Evolutionary conservation across 2,329 filamentous ascomycete species (phyloP).

Genomic region (Colletotrichum salicis): DNA sequence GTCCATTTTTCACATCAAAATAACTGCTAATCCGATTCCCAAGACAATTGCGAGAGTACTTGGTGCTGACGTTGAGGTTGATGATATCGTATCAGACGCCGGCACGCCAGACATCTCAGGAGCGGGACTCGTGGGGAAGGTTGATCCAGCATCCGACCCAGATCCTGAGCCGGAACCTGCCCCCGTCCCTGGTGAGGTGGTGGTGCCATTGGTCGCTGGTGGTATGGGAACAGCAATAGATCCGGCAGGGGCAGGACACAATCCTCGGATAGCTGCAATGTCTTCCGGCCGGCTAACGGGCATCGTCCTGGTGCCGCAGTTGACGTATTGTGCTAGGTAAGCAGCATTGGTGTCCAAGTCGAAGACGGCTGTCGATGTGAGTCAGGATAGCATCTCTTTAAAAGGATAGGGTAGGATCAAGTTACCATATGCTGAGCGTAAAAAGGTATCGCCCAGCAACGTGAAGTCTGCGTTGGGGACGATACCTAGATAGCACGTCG

Average conservation of each 20-base stretch:
- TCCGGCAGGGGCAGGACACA: conserved; percentile 4
- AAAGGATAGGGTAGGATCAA: neutral
- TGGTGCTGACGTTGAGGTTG: neutral
- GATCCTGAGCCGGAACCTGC: neutral
- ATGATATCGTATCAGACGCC: conserved; percentile 7
- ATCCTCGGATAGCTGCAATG: conserved; percentile 27
- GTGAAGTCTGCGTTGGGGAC: conserved; percentile 57
- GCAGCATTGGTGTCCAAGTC: conserved; percentile 60
- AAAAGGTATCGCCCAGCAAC: conserved; percentile 68
- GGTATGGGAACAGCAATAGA: neutral
- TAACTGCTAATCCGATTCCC: neutral
- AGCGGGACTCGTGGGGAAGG: neutral
- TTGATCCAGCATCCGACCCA: neutral
- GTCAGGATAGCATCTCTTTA: neutral
- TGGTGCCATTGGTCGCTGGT: conserved; percentile 14
- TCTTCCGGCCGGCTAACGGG: conserved; percentile 27
- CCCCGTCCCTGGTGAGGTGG: neutral
- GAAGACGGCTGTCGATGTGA: conserved; percentile 54
- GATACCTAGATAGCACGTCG: conserved; percentile 61
- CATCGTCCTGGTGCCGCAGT: conserved; percentile 55
- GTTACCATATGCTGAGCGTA: conserved; percentile 64
- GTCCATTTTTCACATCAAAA: conserved; percentile 6
- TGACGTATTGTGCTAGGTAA: conserved; percentile 61
- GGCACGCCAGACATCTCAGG: conserved; percentile 14
- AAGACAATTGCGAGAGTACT: neutral